Evolutionary conservation across 1,139 yeast genomes (phyloP), one percentile per base, ranked within the genome.

Genomic region (Saccharomyces uvarum): DNA sequence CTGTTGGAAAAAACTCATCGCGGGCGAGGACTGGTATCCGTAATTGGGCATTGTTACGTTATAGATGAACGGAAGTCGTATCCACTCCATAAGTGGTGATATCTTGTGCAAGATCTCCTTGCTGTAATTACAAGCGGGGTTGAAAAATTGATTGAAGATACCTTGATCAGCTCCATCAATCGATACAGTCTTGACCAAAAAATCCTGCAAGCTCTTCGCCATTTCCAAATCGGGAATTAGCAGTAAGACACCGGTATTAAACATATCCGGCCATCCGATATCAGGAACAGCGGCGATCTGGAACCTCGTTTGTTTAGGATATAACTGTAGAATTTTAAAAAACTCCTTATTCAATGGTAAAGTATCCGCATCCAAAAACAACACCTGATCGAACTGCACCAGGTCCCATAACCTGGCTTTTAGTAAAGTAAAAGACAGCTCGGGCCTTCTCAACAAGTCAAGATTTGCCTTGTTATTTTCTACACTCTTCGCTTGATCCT

Each of bases 121-220:
- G 26, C 44, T 38, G 26, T 38, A 57, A 42, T 59, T 70, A 31
- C 67, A 76, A 48, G 60, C 63, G n/a, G 66, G 68, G 57, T 80
- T 83, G 69, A 89, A 89, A 67, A 80, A 87, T 67, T 88, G 89
- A 70, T 93, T 93, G 61, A 93, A 74, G 49, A 93, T 75, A 9
- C 98, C 98, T 71, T 93, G 98, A 70, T 93, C 99, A 3, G 97
- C 96, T 53, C 97, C 97, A 70, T 91, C 98, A 66, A 90, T 88
- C 0, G 93, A 82, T 19, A 77, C 74, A 14, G 69, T 68, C 16
- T 57, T 49, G 7, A 59, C 59, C 50, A 77, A 75, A 54, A 77
- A 71, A 33, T 70, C 59, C 54, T 72, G 56, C 57, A 89, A 73
- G 14, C 75, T 73, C 2, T 71, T 60, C 63, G 75, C 85, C 48